Conservation (phyloP, 257 asterid species). For the Solanum sejunctum region DNA sequence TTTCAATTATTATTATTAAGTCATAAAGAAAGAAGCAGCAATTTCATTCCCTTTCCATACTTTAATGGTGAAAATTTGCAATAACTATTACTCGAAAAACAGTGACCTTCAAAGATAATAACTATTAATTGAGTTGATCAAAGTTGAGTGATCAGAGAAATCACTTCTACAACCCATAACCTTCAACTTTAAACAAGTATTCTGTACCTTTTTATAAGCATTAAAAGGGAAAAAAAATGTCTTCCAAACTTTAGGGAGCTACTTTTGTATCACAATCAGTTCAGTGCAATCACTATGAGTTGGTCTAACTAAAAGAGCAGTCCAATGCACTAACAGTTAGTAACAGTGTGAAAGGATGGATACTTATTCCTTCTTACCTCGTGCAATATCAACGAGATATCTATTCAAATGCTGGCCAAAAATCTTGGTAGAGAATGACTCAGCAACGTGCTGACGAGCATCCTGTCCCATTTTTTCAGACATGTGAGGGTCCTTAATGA, state of each 20-base stretch:
- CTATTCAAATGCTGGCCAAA: conserved; percentile 64
- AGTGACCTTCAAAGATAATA: not conserved
- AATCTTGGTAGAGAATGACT: conserved; percentile 64
- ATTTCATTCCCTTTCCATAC: not conserved
- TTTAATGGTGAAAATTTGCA: not conserved
- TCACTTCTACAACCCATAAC: not conserved
- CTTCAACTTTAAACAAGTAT: not conserved
- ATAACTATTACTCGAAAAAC: too few species aligned
- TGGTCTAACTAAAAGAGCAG: not conserved
- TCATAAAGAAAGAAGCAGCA: not conserved
- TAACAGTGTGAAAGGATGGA: not conserved
- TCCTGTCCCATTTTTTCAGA: conserved; percentile 63
- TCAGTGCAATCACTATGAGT: not conserved
- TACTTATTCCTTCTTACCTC: conserved; percentile 35
- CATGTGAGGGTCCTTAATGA: conserved; percentile 43
- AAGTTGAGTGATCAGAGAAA: not conserved
- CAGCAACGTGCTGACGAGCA: conserved; percentile 52
- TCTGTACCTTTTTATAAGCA: not conserved
- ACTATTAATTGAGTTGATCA: not conserved
- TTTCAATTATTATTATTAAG: not conserved
- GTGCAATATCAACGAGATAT: conserved; percentile 41
- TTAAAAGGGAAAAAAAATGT: not conserved
- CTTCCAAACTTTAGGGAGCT: not conserved
- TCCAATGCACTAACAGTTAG: not conserved
- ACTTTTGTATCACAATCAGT: not conserved